A percentile compares a stretch with the other conserved stretches of the same genome.
These are phyloP conservation scores for Acorus gramineus DNA, from an alignment of 106 monocot genomes.

Conservation along the genomic window DNA sequence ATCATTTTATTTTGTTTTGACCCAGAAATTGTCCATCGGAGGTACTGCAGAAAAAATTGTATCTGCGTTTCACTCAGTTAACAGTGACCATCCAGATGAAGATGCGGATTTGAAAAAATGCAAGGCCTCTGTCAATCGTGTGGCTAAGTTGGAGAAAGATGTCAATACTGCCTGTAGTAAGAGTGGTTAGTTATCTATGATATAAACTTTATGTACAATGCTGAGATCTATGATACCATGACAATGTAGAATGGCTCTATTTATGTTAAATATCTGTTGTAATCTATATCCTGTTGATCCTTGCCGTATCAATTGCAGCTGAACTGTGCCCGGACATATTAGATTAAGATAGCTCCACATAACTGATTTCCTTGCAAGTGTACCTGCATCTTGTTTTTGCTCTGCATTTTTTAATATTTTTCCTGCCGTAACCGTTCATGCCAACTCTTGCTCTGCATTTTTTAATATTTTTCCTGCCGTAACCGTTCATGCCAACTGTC, in stretches of 20 bases:
- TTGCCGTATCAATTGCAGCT: too few species aligned
- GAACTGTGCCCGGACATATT: too few species aligned
- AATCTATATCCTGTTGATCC: too few species aligned
- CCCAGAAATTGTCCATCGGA: constrained; percentile 86
- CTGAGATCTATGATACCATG: too few species aligned
- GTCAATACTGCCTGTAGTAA: constrained; percentile 50
- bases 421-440: too few species aligned
- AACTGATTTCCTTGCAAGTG: neutral
- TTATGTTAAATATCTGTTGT: too few species aligned
- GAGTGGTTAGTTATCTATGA: constrained; percentile 5
- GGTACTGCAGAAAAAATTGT: constrained; percentile 88
- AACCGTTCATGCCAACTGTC: neutral
- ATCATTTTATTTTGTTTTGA: neutral
- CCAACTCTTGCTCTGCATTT: constrained; percentile 6
- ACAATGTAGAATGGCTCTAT: too few species aligned
- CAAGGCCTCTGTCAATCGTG: constrained; percentile 35
- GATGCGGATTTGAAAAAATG: constrained; percentile 65
- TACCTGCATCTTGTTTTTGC: neutral
- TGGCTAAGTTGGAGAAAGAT: constrained; percentile 89
- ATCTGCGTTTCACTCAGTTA: constrained; percentile 73
- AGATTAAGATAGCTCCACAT: too few species aligned
- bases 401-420: constrained; percentile 20
- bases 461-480: constrained; percentile 14
- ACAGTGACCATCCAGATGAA: constrained; percentile 55
- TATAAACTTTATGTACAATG: too few species aligned